phyloP scores from a whole-genome alignment of 352 stramenopile species.

The Phytopythium aichiense region DNA sequence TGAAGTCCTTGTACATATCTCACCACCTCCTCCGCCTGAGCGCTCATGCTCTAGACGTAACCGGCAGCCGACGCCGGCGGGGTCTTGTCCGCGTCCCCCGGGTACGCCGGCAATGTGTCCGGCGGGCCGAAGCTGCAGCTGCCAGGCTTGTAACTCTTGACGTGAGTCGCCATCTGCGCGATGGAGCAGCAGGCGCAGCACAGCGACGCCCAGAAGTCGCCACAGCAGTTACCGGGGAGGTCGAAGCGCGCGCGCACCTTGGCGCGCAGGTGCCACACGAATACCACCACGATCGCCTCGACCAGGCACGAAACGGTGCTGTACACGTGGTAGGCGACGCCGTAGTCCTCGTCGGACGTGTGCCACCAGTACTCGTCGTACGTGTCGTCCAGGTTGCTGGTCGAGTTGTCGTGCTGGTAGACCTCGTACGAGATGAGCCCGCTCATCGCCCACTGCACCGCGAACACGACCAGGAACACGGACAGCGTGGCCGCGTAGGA shows the following conservation, averaged over 20 bases:
- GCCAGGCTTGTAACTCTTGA: slow-evolving; percentile 34
- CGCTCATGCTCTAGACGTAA: neutral
- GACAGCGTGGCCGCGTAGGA: slow-evolving; percentile 24
- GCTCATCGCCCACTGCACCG: slow-evolving; percentile 18
- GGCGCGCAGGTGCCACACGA: slow-evolving; percentile 38
- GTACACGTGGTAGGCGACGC: slow-evolving; percentile 13
- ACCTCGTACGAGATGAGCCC: slow-evolving; percentile 15
- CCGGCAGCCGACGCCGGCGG: neutral
- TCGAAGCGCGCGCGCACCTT: slow-evolving; percentile 38
- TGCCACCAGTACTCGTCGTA: slow-evolving; percentile 14
- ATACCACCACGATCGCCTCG: slow-evolving; percentile 19
- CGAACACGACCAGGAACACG: slow-evolving; percentile 20
- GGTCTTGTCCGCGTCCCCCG: neutral
- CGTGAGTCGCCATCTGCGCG: slow-evolving; percentile 35
- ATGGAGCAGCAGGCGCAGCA: slow-evolving; percentile 29
- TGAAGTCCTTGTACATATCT: too few relatives aligned
- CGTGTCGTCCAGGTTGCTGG: slow-evolving; percentile 14
- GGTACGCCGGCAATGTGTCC: slow-evolving; percentile 21
- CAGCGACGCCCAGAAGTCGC: slow-evolving; percentile 17
- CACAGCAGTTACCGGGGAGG: slow-evolving; percentile 20
- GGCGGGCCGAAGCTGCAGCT: slow-evolving; percentile 23
- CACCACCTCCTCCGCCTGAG: neutral
- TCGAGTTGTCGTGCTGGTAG: slow-evolving; percentile 2
- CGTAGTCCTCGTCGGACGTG: neutral
- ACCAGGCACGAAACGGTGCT: slow-evolving; percentile 19